A percentile compares a stretch with the other conserved stretches of the same genome.
phyloP scores from a whole-genome alignment of 345 rosid genomes.

The Kandelia obovata region DNA sequence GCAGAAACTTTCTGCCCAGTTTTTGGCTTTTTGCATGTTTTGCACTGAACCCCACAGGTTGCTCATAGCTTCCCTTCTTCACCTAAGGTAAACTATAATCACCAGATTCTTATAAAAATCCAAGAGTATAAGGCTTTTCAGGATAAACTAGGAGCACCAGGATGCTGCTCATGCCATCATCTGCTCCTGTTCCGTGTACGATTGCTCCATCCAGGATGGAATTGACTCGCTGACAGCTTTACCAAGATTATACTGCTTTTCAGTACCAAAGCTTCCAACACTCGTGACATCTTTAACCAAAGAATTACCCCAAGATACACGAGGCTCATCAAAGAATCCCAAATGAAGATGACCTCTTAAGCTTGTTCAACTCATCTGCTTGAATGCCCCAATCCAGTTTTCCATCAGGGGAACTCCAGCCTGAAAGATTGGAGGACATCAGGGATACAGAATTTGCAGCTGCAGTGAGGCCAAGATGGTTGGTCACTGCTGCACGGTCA shows the following conservation, averaged over 20 bases:
- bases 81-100: constrained; percentile 11
- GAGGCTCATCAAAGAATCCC: constrained; percentile 71
- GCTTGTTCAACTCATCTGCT: constrained; percentile 78
- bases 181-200: constrained; percentile 88
- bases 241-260: constrained; percentile 35
- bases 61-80: background rate
- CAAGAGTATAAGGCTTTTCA: background rate
- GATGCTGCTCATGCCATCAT: constrained; percentile 57
- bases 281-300: constrained; percentile 71
- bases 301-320: constrained; percentile 86
- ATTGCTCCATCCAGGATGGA: constrained; percentile 80
- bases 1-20: constrained; percentile 5
- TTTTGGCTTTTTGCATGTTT: background rate
- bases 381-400: constrained; percentile 85
- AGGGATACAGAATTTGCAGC: constrained; percentile 39
- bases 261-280: constrained; percentile 33
- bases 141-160: background rate
- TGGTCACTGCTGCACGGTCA: constrained; percentile 48
- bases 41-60: too few relatives aligned
- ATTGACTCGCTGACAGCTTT: constrained; percentile 38
- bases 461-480: constrained; percentile 38
- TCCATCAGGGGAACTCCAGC: constrained; percentile 82
- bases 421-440: constrained; percentile 54
- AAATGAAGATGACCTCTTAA: constrained; percentile 81
- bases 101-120: background rate